Base-by-base conservation (phyloP, 305 asterid species). In the Fraxinus angustifolia region DNA sequence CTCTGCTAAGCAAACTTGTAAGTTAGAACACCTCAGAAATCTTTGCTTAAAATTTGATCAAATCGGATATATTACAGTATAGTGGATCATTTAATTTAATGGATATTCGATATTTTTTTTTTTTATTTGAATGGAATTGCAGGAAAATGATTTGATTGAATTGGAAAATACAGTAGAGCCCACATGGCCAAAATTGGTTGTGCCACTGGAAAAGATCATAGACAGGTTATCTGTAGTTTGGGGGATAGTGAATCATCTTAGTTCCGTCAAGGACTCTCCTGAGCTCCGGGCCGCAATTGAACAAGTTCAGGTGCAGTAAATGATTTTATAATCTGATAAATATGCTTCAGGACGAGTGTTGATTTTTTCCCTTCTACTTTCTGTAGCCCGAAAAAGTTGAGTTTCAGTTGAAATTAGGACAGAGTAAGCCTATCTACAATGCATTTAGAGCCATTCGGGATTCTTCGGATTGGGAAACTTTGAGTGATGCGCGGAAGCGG, bases 201-300 rank as follows among this genome's bases (percentile, higher is more conserved):
- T 88, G 83, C 97, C 97, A 3, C 60, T 93, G 88, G 97, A 93
- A 91, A 93, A 86, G 90, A 89, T 93, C 36, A 35, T 35, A 16
- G 97, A 93, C 80, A 82, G 89, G 80, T 84, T 93, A 88, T 80
- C 87, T 34, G 88, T 88, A 73, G 97, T 87, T 76, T 91, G 94
- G 97, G 92, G 96, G 82, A 88, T 91, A 1, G 91, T 93, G 73
- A 88, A 85, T 88, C 97, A 93, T 82, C 93, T 93, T 28, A 91
- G 85, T 84, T 79, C 94, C 7, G 96, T 93, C 6, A 93, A 88
- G 84, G 97, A 93, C 84, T 87, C 88, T 78, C 83, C 93, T 45
- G 89, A 90, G 38, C 87, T 91, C 79, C 92, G 96, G 79, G 86
- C 94, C 6, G 93, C 96, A 34, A 89, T 91, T 34, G 91, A 91